phyloP scores from a whole-genome alignment of 306 rosid genomes.

The Cicer bijugum region DNA sequence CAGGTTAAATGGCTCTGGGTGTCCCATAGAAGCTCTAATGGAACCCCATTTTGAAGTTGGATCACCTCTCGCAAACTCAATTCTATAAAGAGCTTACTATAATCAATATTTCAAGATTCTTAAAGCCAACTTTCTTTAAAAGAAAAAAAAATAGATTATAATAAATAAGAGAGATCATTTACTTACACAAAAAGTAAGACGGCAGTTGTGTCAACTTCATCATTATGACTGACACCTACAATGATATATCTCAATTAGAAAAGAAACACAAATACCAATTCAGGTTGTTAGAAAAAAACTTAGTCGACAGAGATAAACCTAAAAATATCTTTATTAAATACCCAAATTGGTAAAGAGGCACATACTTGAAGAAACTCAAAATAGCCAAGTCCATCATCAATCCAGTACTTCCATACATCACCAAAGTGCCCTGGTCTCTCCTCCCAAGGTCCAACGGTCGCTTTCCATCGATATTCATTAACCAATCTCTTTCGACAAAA shows the following conservation, averaged over 20 bases:
- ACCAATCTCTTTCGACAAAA: constrained; percentile 92
- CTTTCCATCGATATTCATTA: constrained; percentile 97
- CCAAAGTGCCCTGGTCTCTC: constrained; percentile 98
- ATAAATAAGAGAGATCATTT: constrained; percentile 7
- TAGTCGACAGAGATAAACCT: constrained; percentile 24
- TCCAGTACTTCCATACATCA: constrained; percentile 94
- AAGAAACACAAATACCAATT: constrained; percentile 15
- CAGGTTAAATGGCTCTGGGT: constrained; percentile 81
- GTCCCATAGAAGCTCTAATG: constrained; percentile 86
- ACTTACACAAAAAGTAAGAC: constrained; percentile 87
- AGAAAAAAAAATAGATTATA: neutral
- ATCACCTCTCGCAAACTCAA: constrained; percentile 90
- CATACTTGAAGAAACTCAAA: too few relatives aligned
- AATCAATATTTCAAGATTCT: constrained; percentile 37
- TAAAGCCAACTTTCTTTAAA: neutral
- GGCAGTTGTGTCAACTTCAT: constrained; percentile 70
- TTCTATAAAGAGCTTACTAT: constrained; percentile 92
- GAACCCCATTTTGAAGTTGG: constrained; percentile 85
- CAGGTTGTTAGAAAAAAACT: neutral
- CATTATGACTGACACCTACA: constrained; percentile 84
- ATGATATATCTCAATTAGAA: constrained; percentile 41
- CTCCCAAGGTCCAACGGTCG: constrained; percentile 88
- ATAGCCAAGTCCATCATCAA: constrained; percentile 46
- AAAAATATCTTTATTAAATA: constrained; percentile 81
- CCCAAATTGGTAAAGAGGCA: constrained; percentile 76